Base-by-base conservation (phyloP, 1,284 basidiomycete genomes). In the Crepidotus sp. region DNA sequence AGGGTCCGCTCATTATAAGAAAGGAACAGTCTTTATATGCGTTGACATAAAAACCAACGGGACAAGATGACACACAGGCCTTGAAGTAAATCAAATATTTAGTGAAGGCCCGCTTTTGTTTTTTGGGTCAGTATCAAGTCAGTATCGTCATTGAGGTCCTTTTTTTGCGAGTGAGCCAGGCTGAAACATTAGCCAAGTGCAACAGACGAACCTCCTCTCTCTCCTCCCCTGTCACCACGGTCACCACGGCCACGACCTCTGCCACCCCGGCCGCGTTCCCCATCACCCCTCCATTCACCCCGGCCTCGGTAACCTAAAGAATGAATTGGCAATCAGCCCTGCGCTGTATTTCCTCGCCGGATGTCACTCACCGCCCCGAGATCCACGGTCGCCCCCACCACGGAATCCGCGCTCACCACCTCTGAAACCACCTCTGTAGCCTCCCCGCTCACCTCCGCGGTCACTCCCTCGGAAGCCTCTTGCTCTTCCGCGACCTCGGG, bases 361-460 rank as follows among this genome's bases (percentile, higher is more conserved):
- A 25, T 4, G n/a, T 17, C 14, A 26, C 43, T 26, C 13, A 34
- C 45, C 48, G 11, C 51, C 51, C 29, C 51, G 48, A 31, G 33
- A 27, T n/a, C 49, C 49, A 26, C 52, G 52, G 8, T 47, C 46
- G 5, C 42, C 43, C 9, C 45, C 45, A 26, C 46, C 48, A 35
- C 49, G 44, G 43, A 40, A 46, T 21, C 48, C 46, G 32, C 46
- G 46, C 6, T 48, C 48, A 44, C 71, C 64, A 31, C 69, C 59
- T 59, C 66, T 61, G 36, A 55, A 58, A 29, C 62, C 61, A 17
- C 63, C 62, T 48, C 61, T 55, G 50, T 52, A 61, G 44, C 64
- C 59, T 33, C 66, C 66, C 15, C 72, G 62, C 41, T 67, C 59
- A 21, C 66, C 64, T 26, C 68, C 69, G 35, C 68, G 62, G 36